phyloP scores from a whole-genome alignment of 2,329 filamentous ascomycete genomes.

The Ophiostoma sp. region DNA sequence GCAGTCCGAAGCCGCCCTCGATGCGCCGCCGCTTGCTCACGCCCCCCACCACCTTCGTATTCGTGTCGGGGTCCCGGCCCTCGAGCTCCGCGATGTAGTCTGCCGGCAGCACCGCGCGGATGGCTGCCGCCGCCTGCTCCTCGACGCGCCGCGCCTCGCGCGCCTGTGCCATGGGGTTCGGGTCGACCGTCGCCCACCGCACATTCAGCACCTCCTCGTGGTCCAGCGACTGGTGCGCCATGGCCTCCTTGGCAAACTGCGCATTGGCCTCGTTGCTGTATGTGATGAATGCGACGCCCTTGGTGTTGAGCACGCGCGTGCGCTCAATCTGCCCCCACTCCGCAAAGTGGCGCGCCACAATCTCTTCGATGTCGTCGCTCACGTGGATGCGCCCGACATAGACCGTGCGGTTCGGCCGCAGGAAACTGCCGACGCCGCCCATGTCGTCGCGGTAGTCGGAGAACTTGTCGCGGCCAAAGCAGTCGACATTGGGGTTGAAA shows the following conservation, averaged over 20 bases:
- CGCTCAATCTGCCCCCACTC: slow-evolving; percentile 95
- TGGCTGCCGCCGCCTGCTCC: slow-evolving; percentile 93
- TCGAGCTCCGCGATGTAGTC: slow-evolving; percentile 93
- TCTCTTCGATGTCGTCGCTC: slow-evolving; percentile 93
- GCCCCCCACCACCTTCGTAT: slow-evolving; percentile 39
- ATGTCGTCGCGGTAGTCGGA: slow-evolving; percentile 94
- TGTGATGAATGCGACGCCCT: slow-evolving; percentile 92
- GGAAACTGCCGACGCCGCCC: slow-evolving; percentile 92
- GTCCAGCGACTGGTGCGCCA: slow-evolving; percentile 90
- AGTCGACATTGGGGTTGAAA: slow-evolving; percentile 91
- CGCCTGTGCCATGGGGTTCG: slow-evolving; percentile 90
- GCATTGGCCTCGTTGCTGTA: slow-evolving; percentile 86
- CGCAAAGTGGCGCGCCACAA: slow-evolving; percentile 88
- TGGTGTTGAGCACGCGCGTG: slow-evolving; percentile 75
- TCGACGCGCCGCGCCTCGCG: slow-evolving; percentile 83
- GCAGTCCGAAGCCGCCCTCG: slow-evolving; percentile 79
- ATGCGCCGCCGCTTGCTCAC: slow-evolving; percentile 83
- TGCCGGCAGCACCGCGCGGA: slow-evolving; percentile 77
- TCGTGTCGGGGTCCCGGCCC: slow-evolving; percentile 63
- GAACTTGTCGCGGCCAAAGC: slow-evolving; percentile 89
- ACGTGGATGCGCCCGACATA: slow-evolving; percentile 94
- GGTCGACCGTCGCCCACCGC: slow-evolving; percentile 92
- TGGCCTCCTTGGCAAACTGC: slow-evolving; percentile 89
- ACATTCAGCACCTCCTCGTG: slow-evolving; percentile 92
- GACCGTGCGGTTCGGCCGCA: slow-evolving; percentile 87